Evolutionary conservation across 1,284 basidiomycete species (phyloP).

Genomic region (Tylopilus sp.): DNA sequence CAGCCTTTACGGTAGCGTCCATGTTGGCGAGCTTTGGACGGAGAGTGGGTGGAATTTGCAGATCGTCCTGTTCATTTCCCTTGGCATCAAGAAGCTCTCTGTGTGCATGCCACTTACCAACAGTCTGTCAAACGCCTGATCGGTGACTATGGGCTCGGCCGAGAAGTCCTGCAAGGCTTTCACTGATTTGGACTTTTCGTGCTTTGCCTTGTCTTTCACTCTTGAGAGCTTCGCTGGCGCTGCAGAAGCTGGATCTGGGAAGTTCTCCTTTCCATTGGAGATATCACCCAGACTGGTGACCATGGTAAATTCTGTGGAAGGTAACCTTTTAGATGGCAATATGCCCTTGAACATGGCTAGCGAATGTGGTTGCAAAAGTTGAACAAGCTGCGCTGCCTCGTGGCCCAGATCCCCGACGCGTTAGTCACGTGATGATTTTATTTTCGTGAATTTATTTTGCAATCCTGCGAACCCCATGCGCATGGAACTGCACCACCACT

Average conservation of each 20-base stretch:
- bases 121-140: conserved; percentile 69
- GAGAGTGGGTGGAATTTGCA: conserved; percentile 76
- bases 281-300: conserved; percentile 51
- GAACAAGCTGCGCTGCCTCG: conserved; percentile 1
- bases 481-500: too few relatives aligned
- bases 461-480: fast-evolving
- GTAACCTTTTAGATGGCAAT: conserved; percentile 58
- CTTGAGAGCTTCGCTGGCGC: conserved; percentile 26
- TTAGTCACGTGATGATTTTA: conserved; percentile 34
- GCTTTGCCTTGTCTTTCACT: conserved; percentile 39
- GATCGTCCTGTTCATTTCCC: conserved; percentile 57
- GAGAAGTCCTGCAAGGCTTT: conserved; percentile 40
- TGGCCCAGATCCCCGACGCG: conserved; percentile 35
- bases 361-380: conserved; percentile 4
- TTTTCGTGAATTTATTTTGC: conserved; percentile 19
- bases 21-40: conserved; percentile 74
- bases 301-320: conserved; percentile 68
- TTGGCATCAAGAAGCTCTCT: conserved; percentile 1
- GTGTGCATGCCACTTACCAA: conserved; percentile 44
- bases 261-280: conserved; percentile 62
- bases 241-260: conserved; percentile 35
- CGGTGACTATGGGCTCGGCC: conserved; percentile 42
- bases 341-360: conserved; percentile 69
- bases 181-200: conserved; percentile 31
- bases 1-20: conserved; percentile 79